Evolutionary conservation across 306 rosid genomes (phyloP).

Genomic region (Trifolium subterraneum): DNA sequence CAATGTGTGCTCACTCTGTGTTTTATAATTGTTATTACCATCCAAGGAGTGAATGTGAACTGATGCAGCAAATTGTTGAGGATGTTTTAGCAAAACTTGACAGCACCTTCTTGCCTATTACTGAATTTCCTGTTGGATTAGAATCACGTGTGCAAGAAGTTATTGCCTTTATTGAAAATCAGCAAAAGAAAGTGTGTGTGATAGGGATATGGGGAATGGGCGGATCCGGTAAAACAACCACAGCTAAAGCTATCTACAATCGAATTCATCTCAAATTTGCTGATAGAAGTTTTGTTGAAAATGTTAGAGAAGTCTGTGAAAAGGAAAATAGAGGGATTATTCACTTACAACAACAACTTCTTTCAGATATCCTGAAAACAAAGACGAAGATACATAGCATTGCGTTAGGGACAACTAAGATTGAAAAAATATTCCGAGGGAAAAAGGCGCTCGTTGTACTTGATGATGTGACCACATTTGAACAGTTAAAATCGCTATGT

Average conservation of each 20-base stretch:
- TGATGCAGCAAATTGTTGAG: not conserved
- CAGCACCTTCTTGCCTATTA: not conserved
- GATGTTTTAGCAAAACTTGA: not conserved
- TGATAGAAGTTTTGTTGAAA: not conserved
- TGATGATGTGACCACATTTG: constrained; percentile 15
- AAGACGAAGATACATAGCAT: not conserved
- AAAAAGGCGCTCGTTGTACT: not conserved
- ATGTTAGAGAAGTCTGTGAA: constrained; percentile 33
- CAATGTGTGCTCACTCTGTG: no score
- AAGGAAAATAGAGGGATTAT: not conserved
- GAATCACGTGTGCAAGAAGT: not conserved
- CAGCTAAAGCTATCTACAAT: not conserved
- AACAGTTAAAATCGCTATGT: not conserved
- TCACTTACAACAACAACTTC: constrained; percentile 28
- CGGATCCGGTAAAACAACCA: not conserved
- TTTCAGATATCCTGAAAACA: not conserved
- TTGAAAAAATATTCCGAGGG: not conserved
- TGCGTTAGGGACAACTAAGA: not conserved
- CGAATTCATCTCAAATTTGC: not conserved
- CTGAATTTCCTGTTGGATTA: constrained; percentile 24
- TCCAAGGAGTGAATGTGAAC: not conserved
- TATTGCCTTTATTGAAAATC: not conserved
- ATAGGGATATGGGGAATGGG: constrained; percentile 44
- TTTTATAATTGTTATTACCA: not conserved
- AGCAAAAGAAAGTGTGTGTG: not conserved